Percentiles rank a stretch among this genome's conserved stretches.
These are phyloP conservation scores for Gossypium arboreum DNA, from an alignment of 345 rosid species.

Conservation along the genomic window DNA sequence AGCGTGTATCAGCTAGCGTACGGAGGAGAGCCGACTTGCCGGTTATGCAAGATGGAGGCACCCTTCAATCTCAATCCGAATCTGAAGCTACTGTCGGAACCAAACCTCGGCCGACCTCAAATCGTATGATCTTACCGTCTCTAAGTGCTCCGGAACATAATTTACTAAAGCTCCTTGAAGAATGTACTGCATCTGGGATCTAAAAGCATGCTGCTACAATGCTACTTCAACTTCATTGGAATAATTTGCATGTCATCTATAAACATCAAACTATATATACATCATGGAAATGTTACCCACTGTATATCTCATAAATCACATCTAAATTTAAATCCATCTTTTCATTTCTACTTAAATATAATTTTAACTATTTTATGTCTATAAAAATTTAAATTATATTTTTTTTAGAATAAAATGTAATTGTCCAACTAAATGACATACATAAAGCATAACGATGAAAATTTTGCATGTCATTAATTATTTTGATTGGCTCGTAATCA, in stretches of 20 bases:
- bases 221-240: neutral
- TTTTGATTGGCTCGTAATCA: too few relatives aligned
- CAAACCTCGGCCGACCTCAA: constrained; percentile 36
- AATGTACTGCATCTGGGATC: constrained; percentile 34
- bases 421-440: too few relatives aligned
- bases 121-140: constrained; percentile 72
- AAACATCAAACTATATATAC: neutral
- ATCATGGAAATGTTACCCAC: neutral
- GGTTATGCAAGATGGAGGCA: constrained; percentile 49
- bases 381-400: too few relatives aligned
- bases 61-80: constrained; percentile 40
- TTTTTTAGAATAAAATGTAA: too few relatives aligned
- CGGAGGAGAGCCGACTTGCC: constrained; percentile 63
- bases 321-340: neutral
- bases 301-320: constrained; percentile 6
- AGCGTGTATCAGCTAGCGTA: constrained; percentile 62
- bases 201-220: neutral
- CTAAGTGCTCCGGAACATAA: constrained; percentile 54
- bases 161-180: constrained; percentile 59
- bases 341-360: neutral
- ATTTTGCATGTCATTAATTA: too few relatives aligned
- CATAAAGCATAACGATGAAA: too few relatives aligned
- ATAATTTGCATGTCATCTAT: neutral
- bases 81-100: constrained; percentile 19
- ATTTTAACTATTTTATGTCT: too few relatives aligned